Evolutionary conservation across 2,329 filamentous ascomycete species (phyloP).

Genomic region (Verticillium tricorpus): DNA sequence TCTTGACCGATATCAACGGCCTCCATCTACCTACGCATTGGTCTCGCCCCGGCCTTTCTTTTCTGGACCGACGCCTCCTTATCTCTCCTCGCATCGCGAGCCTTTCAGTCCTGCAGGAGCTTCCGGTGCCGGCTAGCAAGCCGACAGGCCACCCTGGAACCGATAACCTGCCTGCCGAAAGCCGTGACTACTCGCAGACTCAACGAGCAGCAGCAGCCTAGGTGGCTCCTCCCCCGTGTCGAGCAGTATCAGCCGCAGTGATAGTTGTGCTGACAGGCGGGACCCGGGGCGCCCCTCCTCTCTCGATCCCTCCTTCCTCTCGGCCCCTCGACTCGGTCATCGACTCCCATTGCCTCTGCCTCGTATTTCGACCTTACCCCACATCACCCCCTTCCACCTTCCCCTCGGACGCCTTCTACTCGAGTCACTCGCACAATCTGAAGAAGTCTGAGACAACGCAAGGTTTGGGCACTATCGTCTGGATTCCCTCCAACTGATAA

Average conservation of each 20-base stretch:
- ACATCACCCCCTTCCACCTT: neutral
- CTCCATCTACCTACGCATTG: too few species aligned
- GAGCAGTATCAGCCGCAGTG: neutral
- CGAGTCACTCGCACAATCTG: neutral
- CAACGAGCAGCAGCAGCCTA: neutral
- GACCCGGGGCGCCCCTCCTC: neutral
- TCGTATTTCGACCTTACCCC: neutral
- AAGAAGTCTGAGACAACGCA: neutral
- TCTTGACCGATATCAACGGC: too few species aligned
- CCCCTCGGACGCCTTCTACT: neutral
- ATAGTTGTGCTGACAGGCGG: neutral
- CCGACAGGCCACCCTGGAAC: neutral
- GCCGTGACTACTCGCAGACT: neutral
- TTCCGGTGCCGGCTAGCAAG: neutral
- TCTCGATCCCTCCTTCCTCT: slow-evolving; percentile 1
- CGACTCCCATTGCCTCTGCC: neutral
- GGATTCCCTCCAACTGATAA: neutral
- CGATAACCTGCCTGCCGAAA: neutral
- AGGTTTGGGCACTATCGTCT: neutral
- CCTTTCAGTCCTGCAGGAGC: neutral
- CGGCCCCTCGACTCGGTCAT: neutral
- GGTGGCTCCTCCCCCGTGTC: neutral
- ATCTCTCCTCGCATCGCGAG: neutral
- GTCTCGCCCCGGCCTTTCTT: neutral
- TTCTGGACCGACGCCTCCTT: neutral